These are phyloP conservation scores for Candida silvicultrix DNA, from an alignment of 805 yeast genomes.

Conservation along the genomic window DNA sequence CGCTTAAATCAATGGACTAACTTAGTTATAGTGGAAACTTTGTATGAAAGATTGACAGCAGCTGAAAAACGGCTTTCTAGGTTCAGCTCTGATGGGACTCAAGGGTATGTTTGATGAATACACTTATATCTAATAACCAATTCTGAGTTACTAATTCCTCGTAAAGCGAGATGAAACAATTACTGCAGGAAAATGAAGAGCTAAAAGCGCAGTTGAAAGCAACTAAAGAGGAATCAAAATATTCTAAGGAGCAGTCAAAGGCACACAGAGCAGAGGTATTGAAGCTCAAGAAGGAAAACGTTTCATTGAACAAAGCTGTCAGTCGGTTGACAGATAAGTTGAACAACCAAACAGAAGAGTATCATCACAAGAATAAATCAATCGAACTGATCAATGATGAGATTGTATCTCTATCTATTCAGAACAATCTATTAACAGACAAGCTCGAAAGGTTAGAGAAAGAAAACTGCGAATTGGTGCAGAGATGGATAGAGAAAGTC, in stretches of 20 bases:
- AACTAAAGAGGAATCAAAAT: background rate
- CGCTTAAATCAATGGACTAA: background rate
- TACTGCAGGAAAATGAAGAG: slow-evolving; percentile 4
- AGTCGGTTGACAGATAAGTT: slow-evolving; percentile 22
- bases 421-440: slow-evolving; percentile 32
- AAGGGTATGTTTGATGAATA: slow-evolving; percentile 5
- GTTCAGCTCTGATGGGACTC: slow-evolving; percentile 4
- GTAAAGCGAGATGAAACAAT: slow-evolving; percentile 1
- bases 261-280: slow-evolving; percentile 4
- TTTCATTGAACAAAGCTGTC: slow-evolving; percentile 22
- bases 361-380: slow-evolving; percentile 43
- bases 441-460: slow-evolving; percentile 29
- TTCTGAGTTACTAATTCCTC: background rate
- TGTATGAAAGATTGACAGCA: slow-evolving; percentile 7
- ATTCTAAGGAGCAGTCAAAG: slow-evolving; percentile 1
- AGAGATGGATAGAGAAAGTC: slow-evolving; percentile 55
- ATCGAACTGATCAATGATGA: slow-evolving; percentile 64
- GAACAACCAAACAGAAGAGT: slow-evolving; percentile 20
- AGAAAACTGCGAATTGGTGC: slow-evolving; percentile 46
- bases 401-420: slow-evolving; percentile 53
- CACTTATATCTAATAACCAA: background rate
- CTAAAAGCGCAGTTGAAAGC: slow-evolving; percentile 1
- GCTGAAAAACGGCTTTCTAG: slow-evolving; percentile 8
- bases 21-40: slow-evolving; percentile 5
- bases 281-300: slow-evolving; percentile 15